phyloP scores from a whole-genome alignment of 2,329 filamentous ascomycete species.

The Exophiala calicioides region DNA sequence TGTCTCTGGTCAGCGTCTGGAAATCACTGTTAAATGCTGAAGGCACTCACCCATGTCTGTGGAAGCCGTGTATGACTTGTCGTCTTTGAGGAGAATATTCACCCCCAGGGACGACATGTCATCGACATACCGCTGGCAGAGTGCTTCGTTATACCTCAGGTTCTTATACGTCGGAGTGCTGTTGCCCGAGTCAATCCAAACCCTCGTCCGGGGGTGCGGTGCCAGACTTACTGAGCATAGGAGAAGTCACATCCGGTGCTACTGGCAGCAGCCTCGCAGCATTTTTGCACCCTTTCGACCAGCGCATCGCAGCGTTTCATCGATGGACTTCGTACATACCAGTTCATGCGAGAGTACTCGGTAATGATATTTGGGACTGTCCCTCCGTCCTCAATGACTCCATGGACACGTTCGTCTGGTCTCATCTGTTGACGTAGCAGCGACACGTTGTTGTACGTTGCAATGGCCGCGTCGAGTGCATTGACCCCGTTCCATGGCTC shows the following conservation, averaged over 20 bases:
- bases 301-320: constrained; percentile 44
- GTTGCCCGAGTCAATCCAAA: no score
- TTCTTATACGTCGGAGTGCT: constrained; percentile 20
- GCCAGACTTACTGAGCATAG: constrained; percentile 33
- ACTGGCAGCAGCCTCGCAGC: constrained; percentile 38
- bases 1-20: no score
- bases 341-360: constrained; percentile 49
- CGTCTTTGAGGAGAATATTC: constrained; percentile 40
- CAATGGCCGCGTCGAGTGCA: constrained; percentile 58
- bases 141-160: constrained; percentile 37
- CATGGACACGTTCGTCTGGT: constrained; percentile 54
- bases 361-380: constrained; percentile 59
- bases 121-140: constrained; percentile 45
- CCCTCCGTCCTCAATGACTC: constrained; percentile 57
- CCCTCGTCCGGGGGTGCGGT: no score
- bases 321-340: constrained; percentile 48
- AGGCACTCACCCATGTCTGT: constrained; percentile 46
- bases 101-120: constrained; percentile 47
- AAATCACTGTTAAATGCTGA: no score
- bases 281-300: constrained; percentile 35
- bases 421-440: constrained; percentile 59
- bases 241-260: constrained; percentile 38
- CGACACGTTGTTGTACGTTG: constrained; percentile 47
- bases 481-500: constrained; percentile 62
- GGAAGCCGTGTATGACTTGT: constrained; percentile 45